Conservation (phyloP, 805 yeast genomes). For the Tetrapisispora fleetii region DNA sequence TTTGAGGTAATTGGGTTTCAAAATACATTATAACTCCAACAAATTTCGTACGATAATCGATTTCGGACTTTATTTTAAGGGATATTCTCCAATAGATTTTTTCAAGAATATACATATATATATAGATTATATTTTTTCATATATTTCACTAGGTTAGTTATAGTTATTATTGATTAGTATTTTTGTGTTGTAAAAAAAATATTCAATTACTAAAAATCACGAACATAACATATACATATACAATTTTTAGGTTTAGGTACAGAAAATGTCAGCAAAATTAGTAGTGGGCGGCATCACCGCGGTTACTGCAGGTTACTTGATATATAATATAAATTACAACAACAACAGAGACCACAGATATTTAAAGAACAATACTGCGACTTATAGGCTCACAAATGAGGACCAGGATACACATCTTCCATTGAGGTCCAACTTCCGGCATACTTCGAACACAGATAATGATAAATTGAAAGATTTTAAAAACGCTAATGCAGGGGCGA, state of each 20-base stretch:
- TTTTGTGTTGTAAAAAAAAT: too few relatives aligned
- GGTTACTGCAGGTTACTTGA: not conserved
- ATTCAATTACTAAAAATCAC: too few relatives aligned
- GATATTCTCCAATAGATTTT: too few relatives aligned
- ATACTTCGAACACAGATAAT: not conserved
- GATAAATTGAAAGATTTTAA: not conserved
- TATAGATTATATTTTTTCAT: too few relatives aligned
- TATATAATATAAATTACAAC: slow-evolving; percentile 4
- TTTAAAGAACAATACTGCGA: not conserved
- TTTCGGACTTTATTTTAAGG: too few relatives aligned
- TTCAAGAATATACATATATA: too few relatives aligned
- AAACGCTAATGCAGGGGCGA: not conserved
- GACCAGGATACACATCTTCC: not conserved
- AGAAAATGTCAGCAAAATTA: slow-evolving; percentile 6
- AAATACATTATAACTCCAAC: not conserved
- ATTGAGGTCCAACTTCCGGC: not conserved
- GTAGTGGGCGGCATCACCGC: slow-evolving; percentile 2
- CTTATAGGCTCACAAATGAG: not conserved
- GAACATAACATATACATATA: too few relatives aligned
- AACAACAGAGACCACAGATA: not conserved
- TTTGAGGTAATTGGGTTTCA: not conserved
- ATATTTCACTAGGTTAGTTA: too few relatives aligned
- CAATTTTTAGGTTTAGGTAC: too few relatives aligned
- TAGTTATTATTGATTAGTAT: too few relatives aligned
- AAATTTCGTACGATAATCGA: too few relatives aligned